A percentile compares a stretch with the other conserved stretches of the same genome.
Conservation (phyloP, 1,284 basidiomycete species). For the Malassezia slooffiae region DNA sequence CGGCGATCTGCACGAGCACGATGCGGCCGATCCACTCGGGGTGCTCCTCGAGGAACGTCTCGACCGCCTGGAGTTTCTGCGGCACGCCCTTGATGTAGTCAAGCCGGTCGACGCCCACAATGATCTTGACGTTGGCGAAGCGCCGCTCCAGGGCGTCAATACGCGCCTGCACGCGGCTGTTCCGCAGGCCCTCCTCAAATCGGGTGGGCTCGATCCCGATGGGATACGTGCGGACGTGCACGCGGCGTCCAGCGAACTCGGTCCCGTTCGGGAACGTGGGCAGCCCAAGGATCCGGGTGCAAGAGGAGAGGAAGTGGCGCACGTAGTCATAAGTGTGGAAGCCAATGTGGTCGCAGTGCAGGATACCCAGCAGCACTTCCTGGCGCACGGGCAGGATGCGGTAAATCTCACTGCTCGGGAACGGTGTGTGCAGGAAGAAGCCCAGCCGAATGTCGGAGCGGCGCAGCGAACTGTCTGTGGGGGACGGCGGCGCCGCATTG, state of each 20-base stretch:
- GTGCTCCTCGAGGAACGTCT: constrained; percentile 90
- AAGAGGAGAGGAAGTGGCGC: constrained; percentile 94
- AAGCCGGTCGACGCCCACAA: constrained; percentile 91
- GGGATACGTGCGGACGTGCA: constrained; percentile 94
- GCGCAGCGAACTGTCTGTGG: constrained; percentile 27
- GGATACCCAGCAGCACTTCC: constrained; percentile 85
- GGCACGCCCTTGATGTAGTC: constrained; percentile 99
- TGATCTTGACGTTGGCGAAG: constrained; percentile 89
- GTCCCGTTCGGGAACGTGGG: constrained; percentile 94
- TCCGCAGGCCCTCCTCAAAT: constrained; percentile 73
- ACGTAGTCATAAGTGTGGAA: constrained; percentile 99
- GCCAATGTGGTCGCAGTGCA: constrained; percentile 74
- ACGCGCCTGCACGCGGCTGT: constrained; percentile 65
- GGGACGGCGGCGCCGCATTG: too few relatives aligned
- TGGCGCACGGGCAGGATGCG: constrained; percentile 79
- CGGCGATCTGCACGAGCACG: constrained; percentile 88
- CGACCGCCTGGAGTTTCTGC: constrained; percentile 90
- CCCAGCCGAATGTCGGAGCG: constrained; percentile 56
- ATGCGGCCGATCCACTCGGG: constrained; percentile 97
- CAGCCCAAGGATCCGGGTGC: constrained; percentile 88
- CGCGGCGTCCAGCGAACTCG: constrained; percentile 85
- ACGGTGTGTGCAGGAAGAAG: constrained; percentile 96
- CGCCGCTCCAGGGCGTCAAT: constrained; percentile 72
- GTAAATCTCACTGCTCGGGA: constrained; percentile 96
- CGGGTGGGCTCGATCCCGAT: constrained; percentile 93